Evolutionary conservation across 1,284 basidiomycete genomes (phyloP).

Genomic region (Sporisorium scitamineum): DNA sequence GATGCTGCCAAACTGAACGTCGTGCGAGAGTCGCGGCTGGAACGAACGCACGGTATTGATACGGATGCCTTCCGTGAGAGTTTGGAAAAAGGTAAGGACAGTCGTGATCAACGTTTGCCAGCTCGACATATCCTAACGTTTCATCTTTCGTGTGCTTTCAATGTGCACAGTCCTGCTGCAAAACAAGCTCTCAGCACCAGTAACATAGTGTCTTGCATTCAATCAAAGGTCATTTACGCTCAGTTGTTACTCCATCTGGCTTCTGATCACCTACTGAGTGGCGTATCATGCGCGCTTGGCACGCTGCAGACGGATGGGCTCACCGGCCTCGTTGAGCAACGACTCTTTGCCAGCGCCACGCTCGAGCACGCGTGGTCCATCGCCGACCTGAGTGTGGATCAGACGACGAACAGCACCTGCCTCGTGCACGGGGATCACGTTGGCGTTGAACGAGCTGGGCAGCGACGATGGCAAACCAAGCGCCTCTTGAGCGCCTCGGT

Average conservation of each 20-base stretch:
- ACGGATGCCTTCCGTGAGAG: constrained; percentile 55
- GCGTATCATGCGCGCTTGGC: constrained; percentile 50
- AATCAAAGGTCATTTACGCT: not conserved
- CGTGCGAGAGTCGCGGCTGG: constrained; percentile 20
- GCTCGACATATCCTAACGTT: not conserved
- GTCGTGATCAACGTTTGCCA: not conserved
- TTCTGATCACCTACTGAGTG: too few species aligned
- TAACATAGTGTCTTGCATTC: constrained; percentile 19
- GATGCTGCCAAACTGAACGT: constrained; percentile 9
- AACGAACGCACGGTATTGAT: constrained; percentile 53
- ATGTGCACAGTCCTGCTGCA: constrained; percentile 33
- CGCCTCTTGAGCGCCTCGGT: constrained; percentile 56
- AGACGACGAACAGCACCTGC: constrained; percentile 63
- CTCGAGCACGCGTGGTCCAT: constrained; percentile 65
- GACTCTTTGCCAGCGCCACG: constrained; percentile 48
- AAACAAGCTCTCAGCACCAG: constrained; percentile 46
- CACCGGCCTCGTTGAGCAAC: constrained; percentile 57
- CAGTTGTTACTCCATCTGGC: too few species aligned
- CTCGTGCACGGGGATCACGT: constrained; percentile 65
- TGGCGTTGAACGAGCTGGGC: constrained; percentile 58
- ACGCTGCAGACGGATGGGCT: constrained; percentile 61
- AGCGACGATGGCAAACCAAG: constrained; percentile 50
- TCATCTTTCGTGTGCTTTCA: not conserved
- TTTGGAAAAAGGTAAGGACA: constrained; percentile 49
- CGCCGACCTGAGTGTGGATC: constrained; percentile 68